Evolutionary conservation across 805 yeast genomes (phyloP), one percentile per base, ranked within the genome.

Genomic region (Yamadazyma nakazawae): DNA sequence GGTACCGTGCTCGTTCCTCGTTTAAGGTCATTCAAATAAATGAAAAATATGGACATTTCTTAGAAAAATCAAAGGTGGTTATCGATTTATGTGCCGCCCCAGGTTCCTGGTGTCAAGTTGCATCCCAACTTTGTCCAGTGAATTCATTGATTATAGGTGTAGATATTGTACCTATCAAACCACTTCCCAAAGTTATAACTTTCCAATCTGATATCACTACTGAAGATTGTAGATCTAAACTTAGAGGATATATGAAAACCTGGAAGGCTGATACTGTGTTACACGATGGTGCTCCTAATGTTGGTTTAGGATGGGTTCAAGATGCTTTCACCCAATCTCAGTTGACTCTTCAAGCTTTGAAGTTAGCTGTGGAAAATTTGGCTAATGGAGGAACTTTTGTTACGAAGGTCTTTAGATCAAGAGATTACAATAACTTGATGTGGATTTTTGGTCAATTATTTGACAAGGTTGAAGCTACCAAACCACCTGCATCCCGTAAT

Each of bases 271-370:
- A 94, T 63, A 88, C 96, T 0, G 98, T 94, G 16, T 72, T 94
- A 62, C 99, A 94, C 69, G 99, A 94, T 78, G 99, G 99, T 84
- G 99, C 99, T 25, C 99, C 99, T 26, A 94, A 94, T 62, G 98
- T 94, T 58, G 99, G 99, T 84, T 78, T 94, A 61, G 96, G 96
- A n/a, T 94, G 99, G 99, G 94, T 88, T 17, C 99, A 94, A 68
- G 99, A 94, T 81, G 99, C 99, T 1, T 94, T 88, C 70, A 89
- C 98, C 1, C 99, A 94, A 72, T 89, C 97, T 24, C 98, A 92
- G 62, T 81, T 94, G 57, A 95, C 96, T 26, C 74, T 94, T 55
- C 96, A 91, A 72, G 96, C 98, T 28, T 75, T 94, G 60, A 89
- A 85, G 64, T 75, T 94, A 50, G 99, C 99, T 0, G 96, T 85